A percentile compares a stretch with the other conserved stretches of the same genome.
Conservation (phyloP, 2,329 filamentous ascomycete species). For the Escovopsis sp. region DNA sequence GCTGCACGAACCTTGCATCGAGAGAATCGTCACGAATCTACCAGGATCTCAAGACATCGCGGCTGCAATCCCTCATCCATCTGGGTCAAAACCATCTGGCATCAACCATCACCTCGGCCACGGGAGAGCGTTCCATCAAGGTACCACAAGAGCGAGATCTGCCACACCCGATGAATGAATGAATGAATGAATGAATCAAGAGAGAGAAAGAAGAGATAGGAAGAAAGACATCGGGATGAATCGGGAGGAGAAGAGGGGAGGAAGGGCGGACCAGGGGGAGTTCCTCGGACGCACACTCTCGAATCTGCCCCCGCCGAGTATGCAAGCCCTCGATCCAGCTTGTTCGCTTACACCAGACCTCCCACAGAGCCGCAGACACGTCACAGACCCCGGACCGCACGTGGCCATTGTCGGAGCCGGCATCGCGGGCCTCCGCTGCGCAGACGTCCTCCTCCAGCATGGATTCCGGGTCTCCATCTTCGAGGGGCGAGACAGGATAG, state of each 20-base stretch:
- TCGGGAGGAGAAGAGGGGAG: too few relatives aligned
- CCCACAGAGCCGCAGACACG: conserved; percentile 2
- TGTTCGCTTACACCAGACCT: neutral
- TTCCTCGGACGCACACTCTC: too few relatives aligned
- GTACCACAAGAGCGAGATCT: too few relatives aligned
- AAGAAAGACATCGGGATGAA: too few relatives aligned
- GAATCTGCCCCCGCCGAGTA: neutral
- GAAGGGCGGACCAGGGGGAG: too few relatives aligned
- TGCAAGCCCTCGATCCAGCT: neutral
- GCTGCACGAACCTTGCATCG: conserved; percentile 27
- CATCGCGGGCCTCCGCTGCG: conserved; percentile 54
- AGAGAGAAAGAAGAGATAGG: too few relatives aligned
- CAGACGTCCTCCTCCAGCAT: conserved; percentile 47
- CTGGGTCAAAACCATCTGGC: conserved; percentile 16
- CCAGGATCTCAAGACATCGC: conserved; percentile 30
- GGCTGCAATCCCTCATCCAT: conserved; percentile 19
- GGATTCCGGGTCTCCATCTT: conserved; percentile 54
- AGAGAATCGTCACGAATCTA: conserved; percentile 32
- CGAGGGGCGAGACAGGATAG: conserved; percentile 51
- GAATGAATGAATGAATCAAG: too few relatives aligned
- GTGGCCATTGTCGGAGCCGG: conserved; percentile 57
- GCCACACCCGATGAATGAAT: too few relatives aligned
- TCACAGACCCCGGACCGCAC: conserved; percentile 26
- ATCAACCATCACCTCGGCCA: conserved; percentile 14
- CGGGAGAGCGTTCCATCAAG: conserved; percentile 21